Evolutionary conservation across 2,329 filamentous ascomycete species (phyloP).

Genomic region (Talaromyces sp.): DNA sequence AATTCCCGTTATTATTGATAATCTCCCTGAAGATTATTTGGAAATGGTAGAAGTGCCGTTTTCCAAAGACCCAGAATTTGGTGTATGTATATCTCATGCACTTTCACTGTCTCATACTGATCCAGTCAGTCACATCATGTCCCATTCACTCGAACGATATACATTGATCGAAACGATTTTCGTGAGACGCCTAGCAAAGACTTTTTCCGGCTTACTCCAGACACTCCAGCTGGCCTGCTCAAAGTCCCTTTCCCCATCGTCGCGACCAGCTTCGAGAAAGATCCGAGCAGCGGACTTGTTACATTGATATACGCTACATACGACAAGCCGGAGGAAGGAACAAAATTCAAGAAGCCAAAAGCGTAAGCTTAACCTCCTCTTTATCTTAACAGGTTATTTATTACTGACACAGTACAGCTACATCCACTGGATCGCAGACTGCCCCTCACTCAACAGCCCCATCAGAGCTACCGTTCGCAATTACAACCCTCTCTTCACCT

Average conservation of each 20-base stretch:
- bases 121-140: slow-evolving; percentile 48
- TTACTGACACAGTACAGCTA: slow-evolving; percentile 43
- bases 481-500: slow-evolving; percentile 82
- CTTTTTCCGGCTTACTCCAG: slow-evolving; percentile 75
- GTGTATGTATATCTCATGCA: slow-evolving; percentile 27
- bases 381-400: no score
- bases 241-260: slow-evolving; percentile 69
- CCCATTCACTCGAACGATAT: slow-evolving; percentile 73
- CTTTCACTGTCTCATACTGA: neutral
- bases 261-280: slow-evolving; percentile 66
- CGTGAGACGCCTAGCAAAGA: slow-evolving; percentile 68
- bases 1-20: slow-evolving; percentile 76
- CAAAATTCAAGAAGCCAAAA: slow-evolving; percentile 64
- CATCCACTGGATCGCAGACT: slow-evolving; percentile 86
- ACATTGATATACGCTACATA: slow-evolving; percentile 65
- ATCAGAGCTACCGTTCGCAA: slow-evolving; percentile 71
- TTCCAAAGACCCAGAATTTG: slow-evolving; percentile 65
- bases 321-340: slow-evolving; percentile 65
- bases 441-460: slow-evolving; percentile 59
- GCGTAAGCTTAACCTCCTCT: slow-evolving; percentile 51
- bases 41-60: slow-evolving; percentile 72
- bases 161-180: slow-evolving; percentile 81
- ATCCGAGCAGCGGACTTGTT: slow-evolving; percentile 62
- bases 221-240: slow-evolving; percentile 71
- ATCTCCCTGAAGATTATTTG: slow-evolving; percentile 66